These are phyloP conservation scores for Penicillium brasilianum DNA, from an alignment of 2,329 filamentous ascomycete species.

Conservation along the genomic window DNA sequence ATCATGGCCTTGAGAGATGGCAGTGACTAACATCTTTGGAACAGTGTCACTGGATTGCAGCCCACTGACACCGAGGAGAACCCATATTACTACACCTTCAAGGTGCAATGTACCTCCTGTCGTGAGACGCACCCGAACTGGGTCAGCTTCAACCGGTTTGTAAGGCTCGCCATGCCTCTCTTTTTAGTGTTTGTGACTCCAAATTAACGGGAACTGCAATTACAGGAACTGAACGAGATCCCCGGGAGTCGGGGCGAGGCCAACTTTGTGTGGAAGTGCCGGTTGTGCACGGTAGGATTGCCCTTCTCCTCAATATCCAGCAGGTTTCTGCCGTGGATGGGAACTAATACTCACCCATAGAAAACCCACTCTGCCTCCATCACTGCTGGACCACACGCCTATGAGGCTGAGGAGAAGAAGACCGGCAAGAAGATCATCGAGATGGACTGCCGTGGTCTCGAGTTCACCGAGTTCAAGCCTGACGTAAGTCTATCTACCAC, in stretches of 20 bases:
- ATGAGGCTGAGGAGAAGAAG: slow-evolving; percentile 58
- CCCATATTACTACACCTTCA: slow-evolving; percentile 97
- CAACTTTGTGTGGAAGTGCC: slow-evolving; percentile 99
- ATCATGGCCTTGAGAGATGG: not conserved
- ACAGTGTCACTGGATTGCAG: slow-evolving; percentile 85
- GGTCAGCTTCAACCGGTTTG: slow-evolving; percentile 86
- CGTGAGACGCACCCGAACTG: slow-evolving; percentile 86
- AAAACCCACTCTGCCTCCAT: slow-evolving; percentile 73
- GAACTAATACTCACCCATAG: slow-evolving; percentile 28
- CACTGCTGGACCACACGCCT: slow-evolving; percentile 72
- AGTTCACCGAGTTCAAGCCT: slow-evolving; percentile 87
- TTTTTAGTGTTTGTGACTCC: too few species aligned
- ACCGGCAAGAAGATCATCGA: slow-evolving; percentile 81
- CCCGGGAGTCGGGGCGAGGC: slow-evolving; percentile 93
- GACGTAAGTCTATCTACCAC: slow-evolving; percentile 64
- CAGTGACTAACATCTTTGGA: slow-evolving; percentile 17
- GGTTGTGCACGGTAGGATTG: slow-evolving; percentile 83
- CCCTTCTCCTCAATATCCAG: not conserved
- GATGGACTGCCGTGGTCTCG: slow-evolving; percentile 91
- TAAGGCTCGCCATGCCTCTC: slow-evolving; percentile 53
- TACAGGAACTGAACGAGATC: slow-evolving; percentile 84
- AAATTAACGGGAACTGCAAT: not conserved
- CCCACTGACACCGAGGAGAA: slow-evolving; percentile 79
- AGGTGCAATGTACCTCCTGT: slow-evolving; percentile 97
- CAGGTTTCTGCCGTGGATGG: too few species aligned